phyloP scores from a whole-genome alignment of 2,329 filamentous ascomycete genomes.

The Fusarium sambucinum region DNA sequence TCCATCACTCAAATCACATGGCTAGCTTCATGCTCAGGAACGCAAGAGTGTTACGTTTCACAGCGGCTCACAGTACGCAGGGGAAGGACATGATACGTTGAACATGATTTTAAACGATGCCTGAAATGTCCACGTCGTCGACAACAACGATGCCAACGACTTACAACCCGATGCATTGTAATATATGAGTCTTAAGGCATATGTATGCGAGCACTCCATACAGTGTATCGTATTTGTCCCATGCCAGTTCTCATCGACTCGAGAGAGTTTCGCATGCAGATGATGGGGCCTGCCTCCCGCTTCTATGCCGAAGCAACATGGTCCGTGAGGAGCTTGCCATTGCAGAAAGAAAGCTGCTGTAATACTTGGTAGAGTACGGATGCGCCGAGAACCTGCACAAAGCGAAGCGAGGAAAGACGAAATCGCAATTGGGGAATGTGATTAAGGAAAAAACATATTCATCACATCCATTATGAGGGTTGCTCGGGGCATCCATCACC shows the following conservation, averaged over 20 bases:
- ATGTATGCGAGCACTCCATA: slow-evolving; percentile 25
- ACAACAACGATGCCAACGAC: slow-evolving; percentile 30
- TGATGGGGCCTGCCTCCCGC: slow-evolving; percentile 32
- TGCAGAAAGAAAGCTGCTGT: slow-evolving; percentile 19
- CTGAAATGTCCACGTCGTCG: slow-evolving; percentile 31
- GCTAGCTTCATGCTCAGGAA: slow-evolving; percentile 28
- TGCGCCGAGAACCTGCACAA: slow-evolving; percentile 12
- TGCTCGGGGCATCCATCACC: slow-evolving; percentile 36
- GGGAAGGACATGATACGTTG: slow-evolving; percentile 32
- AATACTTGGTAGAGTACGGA: slow-evolving; percentile 16
- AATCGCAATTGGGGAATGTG: slow-evolving; percentile 22
- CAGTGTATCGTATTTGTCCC: slow-evolving; percentile 13
- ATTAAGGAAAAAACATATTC: slow-evolving; percentile 24
- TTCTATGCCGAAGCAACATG: slow-evolving; percentile 34
- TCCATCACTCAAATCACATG: slow-evolving; percentile 37
- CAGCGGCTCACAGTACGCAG: slow-evolving; percentile 33
- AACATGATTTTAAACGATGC: slow-evolving; percentile 24
- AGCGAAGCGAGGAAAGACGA: slow-evolving; percentile 5
- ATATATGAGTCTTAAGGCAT: slow-evolving; percentile 18
- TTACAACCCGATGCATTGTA: slow-evolving; percentile 24
- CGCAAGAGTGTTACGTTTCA: slow-evolving; percentile 28
- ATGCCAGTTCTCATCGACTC: slow-evolving; percentile 1
- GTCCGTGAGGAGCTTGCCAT: slow-evolving; percentile 38
- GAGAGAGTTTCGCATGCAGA: slow-evolving; percentile 32
- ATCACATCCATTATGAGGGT: slow-evolving; percentile 23